Evolutionary conservation across 2,329 filamentous ascomycete species (phyloP).

Genomic region (Calonectria montana): DNA sequence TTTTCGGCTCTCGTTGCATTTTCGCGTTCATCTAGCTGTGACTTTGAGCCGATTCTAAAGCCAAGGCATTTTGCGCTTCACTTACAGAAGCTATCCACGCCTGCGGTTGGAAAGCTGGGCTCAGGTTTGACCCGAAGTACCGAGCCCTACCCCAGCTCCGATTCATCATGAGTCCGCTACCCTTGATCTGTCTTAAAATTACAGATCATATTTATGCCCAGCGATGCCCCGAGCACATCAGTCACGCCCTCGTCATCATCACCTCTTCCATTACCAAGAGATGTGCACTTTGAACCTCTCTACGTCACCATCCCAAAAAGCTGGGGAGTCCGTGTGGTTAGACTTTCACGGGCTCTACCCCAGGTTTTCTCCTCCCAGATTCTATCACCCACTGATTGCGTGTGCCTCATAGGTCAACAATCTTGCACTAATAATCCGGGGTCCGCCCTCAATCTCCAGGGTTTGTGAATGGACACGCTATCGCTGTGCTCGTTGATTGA

Average conservation of each 20-base stretch:
- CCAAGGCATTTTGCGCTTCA: neutral
- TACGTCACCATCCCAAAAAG: neutral
- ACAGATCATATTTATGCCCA: neutral
- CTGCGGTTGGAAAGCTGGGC: neutral
- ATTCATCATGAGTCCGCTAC: neutral
- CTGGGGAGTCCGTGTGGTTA: neutral
- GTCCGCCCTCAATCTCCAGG: conserved; percentile 25
- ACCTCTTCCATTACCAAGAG: neutral
- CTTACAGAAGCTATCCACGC: neutral
- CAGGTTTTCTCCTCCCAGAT: conserved; percentile 32
- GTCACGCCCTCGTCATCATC: neutral
- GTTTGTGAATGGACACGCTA: conserved; percentile 6
- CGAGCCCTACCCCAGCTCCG: neutral
- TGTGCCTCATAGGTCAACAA: conserved; percentile 8
- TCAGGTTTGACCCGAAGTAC: conserved; percentile 16
- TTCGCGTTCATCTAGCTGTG: neutral
- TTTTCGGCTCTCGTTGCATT: neutral
- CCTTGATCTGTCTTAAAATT: neutral
- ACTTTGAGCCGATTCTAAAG: neutral
- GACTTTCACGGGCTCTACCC: conserved; percentile 31
- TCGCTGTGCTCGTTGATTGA: no score
- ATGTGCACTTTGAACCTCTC: neutral
- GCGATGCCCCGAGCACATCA: neutral
- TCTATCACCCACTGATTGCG: conserved; percentile 1
- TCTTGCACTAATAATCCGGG: conserved; percentile 33